Evolutionary conservation across 2,329 filamentous ascomycete genomes (phyloP), one percentile per base, ranked within the genome.

Genomic region (Xylaria sp.): DNA sequence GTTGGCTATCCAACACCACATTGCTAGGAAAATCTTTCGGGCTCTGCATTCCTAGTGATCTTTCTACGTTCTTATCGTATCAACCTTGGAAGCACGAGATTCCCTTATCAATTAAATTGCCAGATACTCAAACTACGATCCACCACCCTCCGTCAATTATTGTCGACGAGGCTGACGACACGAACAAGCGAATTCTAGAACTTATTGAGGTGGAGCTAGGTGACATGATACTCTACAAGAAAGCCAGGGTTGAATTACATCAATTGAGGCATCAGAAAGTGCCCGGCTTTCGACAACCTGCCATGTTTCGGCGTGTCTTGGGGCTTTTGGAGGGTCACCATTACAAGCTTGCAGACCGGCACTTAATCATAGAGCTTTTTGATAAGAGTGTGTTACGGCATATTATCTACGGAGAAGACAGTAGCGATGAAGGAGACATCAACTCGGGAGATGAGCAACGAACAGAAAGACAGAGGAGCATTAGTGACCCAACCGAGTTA

Each of bases 291-390:
- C 86, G 87, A 42, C 91, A 92, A 74, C 87, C 90, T 5, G 84
- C 85, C 5, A 86, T 99, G 47, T 98, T 98, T 82, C 90, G 90
- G 72, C 92, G 94, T 75, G 90, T 96, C 53, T 90, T 99, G 83
- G 87, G 88, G 9, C 85, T 98, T 55, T 85, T 99, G 66, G 94
- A 97, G 78, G 90, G 89, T 72, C 95, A 97, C 74, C 93, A 96
- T 76, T 98, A 96, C 79, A 88, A 94, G 25, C 85, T 99, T 1
- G 91, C 90, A 1, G 92, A 96, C 31, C 91, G 95, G 68, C 90
- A 95, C 51, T 94, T 97, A 80, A 92, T 97, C 39, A 90, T 98
- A 66, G 96, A 98, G 76, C 81, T 99, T 25, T 99, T 99, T 74
- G 95, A 98, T 75, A 96, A 95, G 80, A 90, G 88, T 66, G 92